These are phyloP conservation scores for Chaetothyriales sp. DNA, from an alignment of 2,329 filamentous ascomycete species.

Conservation along the genomic window DNA sequence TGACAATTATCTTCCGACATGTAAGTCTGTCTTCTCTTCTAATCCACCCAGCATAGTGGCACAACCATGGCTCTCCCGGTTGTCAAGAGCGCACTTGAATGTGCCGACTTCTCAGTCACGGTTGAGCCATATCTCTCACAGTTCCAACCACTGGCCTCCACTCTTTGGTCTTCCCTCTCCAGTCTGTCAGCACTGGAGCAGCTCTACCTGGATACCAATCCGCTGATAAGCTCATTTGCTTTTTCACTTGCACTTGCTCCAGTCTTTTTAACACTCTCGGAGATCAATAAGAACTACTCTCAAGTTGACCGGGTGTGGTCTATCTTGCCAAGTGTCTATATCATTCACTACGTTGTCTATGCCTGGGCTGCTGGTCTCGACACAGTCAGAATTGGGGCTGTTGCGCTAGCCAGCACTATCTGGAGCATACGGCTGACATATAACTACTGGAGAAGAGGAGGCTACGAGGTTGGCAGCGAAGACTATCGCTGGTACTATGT, in stretches of 20 bases:
- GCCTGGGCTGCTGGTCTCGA: slow-evolving; percentile 58
- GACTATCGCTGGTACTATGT: slow-evolving; percentile 88
- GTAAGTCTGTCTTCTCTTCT: neutral
- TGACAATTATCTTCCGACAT: slow-evolving; percentile 10
- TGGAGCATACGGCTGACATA: slow-evolving; percentile 81
- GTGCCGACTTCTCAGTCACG: slow-evolving; percentile 58
- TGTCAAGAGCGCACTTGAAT: slow-evolving; percentile 57
- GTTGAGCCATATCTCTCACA: slow-evolving; percentile 61
- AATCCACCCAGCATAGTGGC: neutral
- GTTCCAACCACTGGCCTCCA: slow-evolving; percentile 53
- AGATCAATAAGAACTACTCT: slow-evolving; percentile 88
- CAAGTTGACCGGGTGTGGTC: slow-evolving; percentile 92
- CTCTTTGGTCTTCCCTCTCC: slow-evolving; percentile 44
- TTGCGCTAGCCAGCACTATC: slow-evolving; percentile 52
- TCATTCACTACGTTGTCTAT: slow-evolving; percentile 72
- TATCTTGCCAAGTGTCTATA: slow-evolving; percentile 72
- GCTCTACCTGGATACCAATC: slow-evolving; percentile 74
- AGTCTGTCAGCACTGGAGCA: slow-evolving; percentile 48
- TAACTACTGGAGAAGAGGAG: slow-evolving; percentile 94
- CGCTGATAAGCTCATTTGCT: slow-evolving; percentile 58
- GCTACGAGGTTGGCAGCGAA: slow-evolving; percentile 75
- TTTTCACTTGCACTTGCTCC: slow-evolving; percentile 56
- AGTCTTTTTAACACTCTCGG: slow-evolving; percentile 59
- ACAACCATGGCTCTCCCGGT: slow-evolving; percentile 51
- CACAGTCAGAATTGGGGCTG: slow-evolving; percentile 54